These are phyloP conservation scores for Alliaria petiolata DNA, from an alignment of 345 rosid species.

Conservation along the genomic window DNA sequence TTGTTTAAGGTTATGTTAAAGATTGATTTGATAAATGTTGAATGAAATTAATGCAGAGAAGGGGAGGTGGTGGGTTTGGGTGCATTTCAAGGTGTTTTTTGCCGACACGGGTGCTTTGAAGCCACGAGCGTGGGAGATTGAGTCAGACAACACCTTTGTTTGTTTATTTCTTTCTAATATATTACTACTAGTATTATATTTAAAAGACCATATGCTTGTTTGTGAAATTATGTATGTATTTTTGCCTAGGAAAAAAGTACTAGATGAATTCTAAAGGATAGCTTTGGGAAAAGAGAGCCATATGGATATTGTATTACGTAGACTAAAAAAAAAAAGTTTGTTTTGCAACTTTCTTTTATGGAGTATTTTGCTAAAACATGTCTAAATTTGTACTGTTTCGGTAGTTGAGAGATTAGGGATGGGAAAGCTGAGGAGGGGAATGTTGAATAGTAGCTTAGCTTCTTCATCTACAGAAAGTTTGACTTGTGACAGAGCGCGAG, in stretches of 20 bases:
- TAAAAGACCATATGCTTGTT: not conserved
- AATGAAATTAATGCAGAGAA: conserved; percentile 43
- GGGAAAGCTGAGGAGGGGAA: conserved; percentile 10
- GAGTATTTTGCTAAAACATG: not conserved
- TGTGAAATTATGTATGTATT: conserved; percentile 17
- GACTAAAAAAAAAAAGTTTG: not conserved
- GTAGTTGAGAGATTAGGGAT: conserved; percentile 11
- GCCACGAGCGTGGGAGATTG: conserved; percentile 13
- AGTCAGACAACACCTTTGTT: conserved; percentile 15
- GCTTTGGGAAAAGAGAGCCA: conserved; percentile 8
- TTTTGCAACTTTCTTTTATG: conserved; percentile 2
- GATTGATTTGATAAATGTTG: not conserved
- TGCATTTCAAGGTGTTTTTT: conserved; percentile 76
- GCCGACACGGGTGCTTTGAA: conserved; percentile 55
- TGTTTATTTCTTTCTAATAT: not conserved
- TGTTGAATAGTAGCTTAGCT: not conserved
- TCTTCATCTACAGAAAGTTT: conserved; percentile 4
- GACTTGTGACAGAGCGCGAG: conserved; percentile 17
- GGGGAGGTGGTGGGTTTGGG: conserved; percentile 56
- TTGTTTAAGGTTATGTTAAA: not conserved
- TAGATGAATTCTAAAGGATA: not conserved
- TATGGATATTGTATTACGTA: conserved; percentile 4
- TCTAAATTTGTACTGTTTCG: not conserved
- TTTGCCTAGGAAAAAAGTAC: not conserved
- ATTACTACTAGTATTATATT: not conserved